Evolutionary conservation across 75 land plant genomes (phyloP).

Genomic region (Cunninghamia lanceolata): DNA sequence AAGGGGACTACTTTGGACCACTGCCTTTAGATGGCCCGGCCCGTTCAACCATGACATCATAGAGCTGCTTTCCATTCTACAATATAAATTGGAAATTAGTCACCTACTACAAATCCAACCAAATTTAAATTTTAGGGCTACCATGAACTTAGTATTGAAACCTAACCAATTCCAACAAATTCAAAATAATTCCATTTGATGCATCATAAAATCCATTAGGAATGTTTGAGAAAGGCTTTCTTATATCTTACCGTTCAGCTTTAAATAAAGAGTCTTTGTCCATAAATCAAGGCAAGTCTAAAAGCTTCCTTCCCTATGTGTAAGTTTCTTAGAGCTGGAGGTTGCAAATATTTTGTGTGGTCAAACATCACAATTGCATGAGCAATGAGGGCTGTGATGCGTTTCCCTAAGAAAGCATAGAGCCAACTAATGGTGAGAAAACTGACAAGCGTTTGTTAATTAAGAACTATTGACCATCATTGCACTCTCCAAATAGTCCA

Average conservation of each 20-base stretch:
- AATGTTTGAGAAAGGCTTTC: neutral
- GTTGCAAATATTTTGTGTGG: neutral
- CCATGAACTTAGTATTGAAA: neutral
- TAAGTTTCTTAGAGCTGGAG: neutral
- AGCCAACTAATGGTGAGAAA: neutral
- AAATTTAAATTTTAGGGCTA: neutral
- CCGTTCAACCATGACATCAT: conserved; percentile 95
- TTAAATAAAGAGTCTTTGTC: neutral
- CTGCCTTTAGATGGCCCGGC: conserved; percentile 92
- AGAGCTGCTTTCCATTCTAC: conserved; percentile 97
- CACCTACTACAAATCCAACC: neutral
- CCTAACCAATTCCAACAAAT: neutral
- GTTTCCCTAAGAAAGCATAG: neutral
- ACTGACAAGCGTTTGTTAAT: neutral
- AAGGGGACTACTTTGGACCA: conserved; percentile 55
- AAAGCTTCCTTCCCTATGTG: neutral
- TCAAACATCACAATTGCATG: neutral
- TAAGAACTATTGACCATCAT: neutral
- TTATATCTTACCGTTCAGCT: neutral
- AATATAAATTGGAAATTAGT: neutral
- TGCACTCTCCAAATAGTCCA: neutral
- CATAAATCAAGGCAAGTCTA: neutral
- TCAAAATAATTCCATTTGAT: neutral
- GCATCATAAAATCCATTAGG: neutral
- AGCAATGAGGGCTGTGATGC: neutral